These are phyloP conservation scores for Leishmania tropica DNA, from an alignment of 208 protist genomes.

Conservation along the genomic window DNA sequence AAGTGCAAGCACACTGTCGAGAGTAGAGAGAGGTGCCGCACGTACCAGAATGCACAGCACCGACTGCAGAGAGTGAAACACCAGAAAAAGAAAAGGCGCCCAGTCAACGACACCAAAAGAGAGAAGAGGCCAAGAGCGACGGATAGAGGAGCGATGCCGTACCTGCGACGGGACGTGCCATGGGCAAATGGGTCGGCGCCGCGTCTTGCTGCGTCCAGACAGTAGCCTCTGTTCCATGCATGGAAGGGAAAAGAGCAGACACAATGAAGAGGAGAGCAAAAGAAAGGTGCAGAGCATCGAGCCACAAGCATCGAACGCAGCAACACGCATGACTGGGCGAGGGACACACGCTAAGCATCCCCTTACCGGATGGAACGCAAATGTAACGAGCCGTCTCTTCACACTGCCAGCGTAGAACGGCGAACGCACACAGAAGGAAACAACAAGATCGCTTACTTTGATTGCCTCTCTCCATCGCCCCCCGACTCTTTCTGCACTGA, in stretches of 20 bases:
- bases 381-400: not conserved
- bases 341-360: not conserved
- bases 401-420: not conserved
- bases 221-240: not conserved
- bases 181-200: not conserved
- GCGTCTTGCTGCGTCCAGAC: not conserved
- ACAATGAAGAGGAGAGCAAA: not conserved
- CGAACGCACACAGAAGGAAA: not conserved
- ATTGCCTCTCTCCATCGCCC: not conserved
- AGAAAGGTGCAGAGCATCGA: not conserved
- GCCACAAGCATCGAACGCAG: not conserved
- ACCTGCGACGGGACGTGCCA: not conserved
- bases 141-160: not conserved
- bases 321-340: not conserved
- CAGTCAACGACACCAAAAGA: not conserved
- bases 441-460: no score
- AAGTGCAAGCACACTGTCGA: slow-evolving; percentile 15
- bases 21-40: not conserved
- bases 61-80: not conserved
- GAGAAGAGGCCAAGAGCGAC: not conserved
- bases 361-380: not conserved
- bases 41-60: not conserved
- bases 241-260: not conserved
- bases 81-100: slow-evolving; percentile 14
- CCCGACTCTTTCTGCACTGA: not conserved